Base-by-base conservation (phyloP, 768 basidiomycete genomes). In the Leucosporidium scottii region DNA sequence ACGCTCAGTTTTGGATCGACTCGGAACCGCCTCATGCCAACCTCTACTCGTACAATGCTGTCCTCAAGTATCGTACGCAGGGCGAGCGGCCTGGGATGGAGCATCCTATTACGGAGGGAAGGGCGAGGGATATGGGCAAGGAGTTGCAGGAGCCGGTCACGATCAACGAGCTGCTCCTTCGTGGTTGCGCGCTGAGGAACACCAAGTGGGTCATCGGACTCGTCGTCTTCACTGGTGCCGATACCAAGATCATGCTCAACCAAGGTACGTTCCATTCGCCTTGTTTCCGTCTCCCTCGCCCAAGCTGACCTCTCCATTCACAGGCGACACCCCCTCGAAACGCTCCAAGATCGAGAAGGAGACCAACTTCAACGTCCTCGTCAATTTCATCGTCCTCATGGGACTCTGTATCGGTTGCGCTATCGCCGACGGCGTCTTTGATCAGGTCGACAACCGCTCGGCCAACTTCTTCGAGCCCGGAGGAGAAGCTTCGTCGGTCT, bases 301-400 rank as follows among this genome's bases (percentile, higher is more conserved):
- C 39, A 10, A 15, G 23, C 39, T 25, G 27, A 59, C 79, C 93
- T 93, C 72, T 90, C 44, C 36, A 6, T 4, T 25, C 25, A 36
- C 62, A 71, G 93, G 93, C 25, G 87, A 87, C 20, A 97, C 92
- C 1, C 93, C 93, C 1, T 91, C 89, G n/a, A 98, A 98, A 76
- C 87, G 91, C 67, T 90, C 88, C 75, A 98, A 93, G 82, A 97
- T 98, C 76, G 93, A 97, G 81, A 89, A 86, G 80, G 94, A 98
- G 82, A 98, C 94, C 13, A 98, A 94, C 78, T 94, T 93, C 82
- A 98, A 97, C 76, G 94, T 97, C 71, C 80, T 93, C 60, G 89
- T 96, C 81, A 98, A 97, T 78, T 97, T 97, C 76, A 79, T 83
- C 53, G 78, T 96, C 67, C 81, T 98, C 65, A 76, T 87, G 51